Evolutionary conservation across 1,139 yeast genomes (phyloP).

Genomic region (Yamadazyma oceani): DNA sequence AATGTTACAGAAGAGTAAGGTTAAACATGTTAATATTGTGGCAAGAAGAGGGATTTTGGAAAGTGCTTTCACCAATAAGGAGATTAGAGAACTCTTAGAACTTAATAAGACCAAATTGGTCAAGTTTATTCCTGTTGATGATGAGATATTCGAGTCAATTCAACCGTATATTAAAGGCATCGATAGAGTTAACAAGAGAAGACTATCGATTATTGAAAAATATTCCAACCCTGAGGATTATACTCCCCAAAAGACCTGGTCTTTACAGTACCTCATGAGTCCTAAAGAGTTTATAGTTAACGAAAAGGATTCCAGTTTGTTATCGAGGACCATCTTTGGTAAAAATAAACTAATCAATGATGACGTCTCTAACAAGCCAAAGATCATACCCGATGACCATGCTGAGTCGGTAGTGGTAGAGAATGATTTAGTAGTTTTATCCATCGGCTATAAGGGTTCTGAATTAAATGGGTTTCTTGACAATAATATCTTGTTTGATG

Average conservation of each 20-base stretch:
- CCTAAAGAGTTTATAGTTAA: slow-evolving; percentile 57
- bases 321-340: slow-evolving; percentile 51
- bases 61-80: slow-evolving; percentile 91
- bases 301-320: slow-evolving; percentile 27
- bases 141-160: slow-evolving; percentile 40
- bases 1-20: slow-evolving; percentile 49
- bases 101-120: slow-evolving; percentile 53
- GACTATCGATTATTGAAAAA: slow-evolving; percentile 62
- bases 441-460: slow-evolving; percentile 80
- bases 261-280: slow-evolving; percentile 64
- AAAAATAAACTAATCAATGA: slow-evolving; percentile 43
- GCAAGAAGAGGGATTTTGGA: slow-evolving; percentile 84
- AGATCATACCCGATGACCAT: slow-evolving; percentile 44
- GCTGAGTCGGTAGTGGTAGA: slow-evolving; percentile 28
- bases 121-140: slow-evolving; percentile 54
- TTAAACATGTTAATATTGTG: slow-evolving; percentile 66
- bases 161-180: slow-evolving; percentile 39
- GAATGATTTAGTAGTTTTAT: slow-evolving; percentile 72
- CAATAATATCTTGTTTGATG: slow-evolving; percentile 55
- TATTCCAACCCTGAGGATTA: slow-evolving; percentile 28
- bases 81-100: slow-evolving; percentile 78
- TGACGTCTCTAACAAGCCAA: slow-evolving; percentile 30
- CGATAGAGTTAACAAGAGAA: slow-evolving; percentile 69
- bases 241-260: slow-evolving; percentile 52
- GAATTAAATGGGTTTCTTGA: slow-evolving; percentile 60